A percentile compares a stretch with the other conserved stretches of the same genome.
Evolutionary conservation across 1,284 basidiomycete genomes (phyloP).

Genomic region (Sporisorium scitamineum): DNA sequence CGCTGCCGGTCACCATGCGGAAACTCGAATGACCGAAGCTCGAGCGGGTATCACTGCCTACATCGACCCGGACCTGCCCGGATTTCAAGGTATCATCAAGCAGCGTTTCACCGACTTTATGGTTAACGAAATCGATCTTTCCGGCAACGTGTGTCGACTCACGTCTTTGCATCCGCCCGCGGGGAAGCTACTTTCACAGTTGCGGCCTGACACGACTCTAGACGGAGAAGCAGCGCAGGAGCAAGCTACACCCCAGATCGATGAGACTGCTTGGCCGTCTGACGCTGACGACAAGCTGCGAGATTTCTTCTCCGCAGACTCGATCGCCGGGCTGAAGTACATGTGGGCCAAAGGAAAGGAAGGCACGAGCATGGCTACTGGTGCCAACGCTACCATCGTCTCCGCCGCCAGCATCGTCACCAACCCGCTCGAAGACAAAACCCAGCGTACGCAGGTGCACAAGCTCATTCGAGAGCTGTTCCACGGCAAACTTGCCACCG

Average conservation of each 20-base stretch:
- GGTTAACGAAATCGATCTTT: conserved; percentile 58
- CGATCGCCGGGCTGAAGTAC: conserved; percentile 25
- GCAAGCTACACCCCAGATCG: background rate
- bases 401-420: conserved; percentile 43
- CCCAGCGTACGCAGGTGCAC: conserved; percentile 84
- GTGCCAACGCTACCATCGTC: conserved; percentile 34
- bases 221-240: conserved; percentile 6
- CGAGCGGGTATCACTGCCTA: conserved; percentile 57
- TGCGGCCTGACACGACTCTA: conserved; percentile 3
- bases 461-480: conserved; percentile 84
- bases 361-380: conserved; percentile 31
- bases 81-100: conserved; percentile 65
- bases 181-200: conserved; percentile 29
- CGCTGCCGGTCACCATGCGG: background rate
- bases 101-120: conserved; percentile 65
- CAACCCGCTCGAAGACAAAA: conserved; percentile 85
- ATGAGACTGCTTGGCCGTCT: conserved; percentile 30
- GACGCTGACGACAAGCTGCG: conserved; percentile 29
- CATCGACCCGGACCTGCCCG: conserved; percentile 47
- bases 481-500: conserved; percentile 83
- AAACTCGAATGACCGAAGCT: conserved; percentile 43
- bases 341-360: conserved; percentile 27
- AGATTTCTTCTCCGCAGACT: conserved; percentile 27
- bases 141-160: conserved; percentile 43
- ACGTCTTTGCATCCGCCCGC: conserved; percentile 51